A percentile compares a stretch with the other conserved stretches of the same genome.
phyloP scores from a whole-genome alignment of 345 rosid genomes.

The Psidium friedrichsthalianum region DNA sequence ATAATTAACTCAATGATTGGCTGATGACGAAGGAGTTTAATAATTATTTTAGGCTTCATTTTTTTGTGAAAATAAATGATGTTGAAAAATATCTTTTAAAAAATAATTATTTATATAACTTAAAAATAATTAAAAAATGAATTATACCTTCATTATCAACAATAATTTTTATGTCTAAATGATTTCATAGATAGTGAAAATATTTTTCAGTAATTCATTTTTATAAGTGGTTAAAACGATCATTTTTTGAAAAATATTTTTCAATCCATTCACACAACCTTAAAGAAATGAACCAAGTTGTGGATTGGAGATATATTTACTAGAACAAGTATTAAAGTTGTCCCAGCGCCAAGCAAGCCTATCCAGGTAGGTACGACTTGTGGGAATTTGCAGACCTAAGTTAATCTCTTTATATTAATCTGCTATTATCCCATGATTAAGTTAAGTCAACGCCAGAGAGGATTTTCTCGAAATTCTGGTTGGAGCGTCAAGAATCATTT shows the following conservation, averaged over 20 bases:
- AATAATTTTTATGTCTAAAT: too few species aligned
- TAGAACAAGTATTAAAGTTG: background rate
- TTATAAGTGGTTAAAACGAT: too few species aligned
- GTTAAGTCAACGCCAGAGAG: background rate
- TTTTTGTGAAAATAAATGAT: too few species aligned
- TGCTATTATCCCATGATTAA: background rate
- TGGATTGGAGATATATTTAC: background rate
- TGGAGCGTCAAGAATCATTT: background rate
- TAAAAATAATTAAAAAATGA: too few species aligned
- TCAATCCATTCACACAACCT: too few species aligned
- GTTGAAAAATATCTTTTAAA: too few species aligned
- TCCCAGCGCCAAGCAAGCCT: background rate
- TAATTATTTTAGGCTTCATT: too few species aligned
- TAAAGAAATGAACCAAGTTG: background rate
- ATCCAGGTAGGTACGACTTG: background rate
- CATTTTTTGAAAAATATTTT: too few species aligned
- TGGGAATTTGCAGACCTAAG: background rate
- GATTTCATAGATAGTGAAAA: too few species aligned
- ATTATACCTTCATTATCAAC: too few species aligned
- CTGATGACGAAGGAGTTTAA: background rate
- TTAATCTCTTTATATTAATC: background rate
- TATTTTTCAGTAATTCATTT: too few species aligned
- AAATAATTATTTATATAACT: too few species aligned
- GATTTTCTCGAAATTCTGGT: background rate
- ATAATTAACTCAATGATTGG: background rate